These are phyloP conservation scores for Penicillium lagena DNA, from an alignment of 495 filamentous ascomycete species.

Conservation along the genomic window DNA sequence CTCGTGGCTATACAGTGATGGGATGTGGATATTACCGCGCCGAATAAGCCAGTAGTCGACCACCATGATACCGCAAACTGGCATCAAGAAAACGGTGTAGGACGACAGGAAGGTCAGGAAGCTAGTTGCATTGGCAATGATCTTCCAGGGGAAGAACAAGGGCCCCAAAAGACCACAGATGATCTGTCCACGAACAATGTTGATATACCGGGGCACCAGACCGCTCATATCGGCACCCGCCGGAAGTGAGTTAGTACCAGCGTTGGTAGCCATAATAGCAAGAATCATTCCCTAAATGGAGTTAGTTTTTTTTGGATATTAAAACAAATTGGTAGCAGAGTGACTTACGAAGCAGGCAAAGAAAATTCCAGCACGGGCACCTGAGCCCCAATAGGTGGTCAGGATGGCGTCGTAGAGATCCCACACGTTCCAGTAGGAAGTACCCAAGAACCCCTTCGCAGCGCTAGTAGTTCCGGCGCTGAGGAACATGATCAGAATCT, in stretches of 20 bases:
- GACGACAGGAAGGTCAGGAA: constrained; percentile 43
- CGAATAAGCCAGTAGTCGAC: constrained; percentile 37
- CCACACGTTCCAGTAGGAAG: constrained; percentile 16
- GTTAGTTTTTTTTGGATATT: no score
- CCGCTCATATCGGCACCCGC: constrained; percentile 47
- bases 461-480: no score
- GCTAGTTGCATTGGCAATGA: constrained; percentile 22
- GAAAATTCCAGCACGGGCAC: constrained; percentile 35
- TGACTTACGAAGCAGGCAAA: constrained; percentile 19
- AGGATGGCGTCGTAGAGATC: constrained; percentile 18
- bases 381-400: constrained; percentile 18
- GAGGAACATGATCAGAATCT: constrained; percentile 11
- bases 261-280: constrained; percentile 35
- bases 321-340: no score
- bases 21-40: constrained; percentile 8
- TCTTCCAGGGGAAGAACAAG: constrained; percentile 42
- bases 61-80: constrained; percentile 30
- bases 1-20: constrained; percentile 2
- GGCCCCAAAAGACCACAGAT: constrained; percentile 38
- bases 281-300: constrained; percentile 9
- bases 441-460: constrained; percentile 12
- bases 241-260: constrained; percentile 50
- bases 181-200: constrained; percentile 49
- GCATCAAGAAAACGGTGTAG: constrained; percentile 40
- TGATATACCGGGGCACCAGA: constrained; percentile 47